These are phyloP conservation scores for Echinochloa phyllopogon DNA, from an alignment of 176 grass and related monocot genomes.

Conservation along the genomic window DNA sequence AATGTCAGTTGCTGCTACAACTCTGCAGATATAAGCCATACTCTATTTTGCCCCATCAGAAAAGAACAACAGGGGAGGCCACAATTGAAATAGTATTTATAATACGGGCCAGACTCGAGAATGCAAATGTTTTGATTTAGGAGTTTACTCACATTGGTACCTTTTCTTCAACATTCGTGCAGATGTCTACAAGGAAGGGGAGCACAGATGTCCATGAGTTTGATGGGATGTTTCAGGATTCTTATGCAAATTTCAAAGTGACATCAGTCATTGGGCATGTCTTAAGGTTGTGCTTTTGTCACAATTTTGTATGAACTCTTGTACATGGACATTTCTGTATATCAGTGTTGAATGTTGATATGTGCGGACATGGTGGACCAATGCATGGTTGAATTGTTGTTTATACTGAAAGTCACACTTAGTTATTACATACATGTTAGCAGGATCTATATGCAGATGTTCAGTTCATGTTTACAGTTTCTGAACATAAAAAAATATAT, in stretches of 20 bases:
- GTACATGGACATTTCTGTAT: conserved; percentile 23
- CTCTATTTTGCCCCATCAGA: background rate
- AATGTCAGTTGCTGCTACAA: background rate
- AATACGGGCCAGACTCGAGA: background rate
- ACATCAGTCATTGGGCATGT: conserved; percentile 96
- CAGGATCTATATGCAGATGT: conserved; percentile 3
- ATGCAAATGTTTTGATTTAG: conserved; percentile 3
- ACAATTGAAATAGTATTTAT: background rate
- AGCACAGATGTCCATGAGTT: conserved; percentile 96
- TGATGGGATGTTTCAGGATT: conserved; percentile 72
- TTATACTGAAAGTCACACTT: conserved; percentile 1
- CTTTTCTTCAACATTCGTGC: conserved; percentile 12
- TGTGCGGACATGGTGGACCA: background rate
- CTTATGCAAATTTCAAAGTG: conserved; percentile 70
- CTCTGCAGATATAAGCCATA: background rate
- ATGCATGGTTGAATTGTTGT: conserved; percentile 12
- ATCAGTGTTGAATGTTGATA: conserved; percentile 6
- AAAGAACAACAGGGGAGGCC: background rate
- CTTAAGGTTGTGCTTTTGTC: conserved; percentile 61
- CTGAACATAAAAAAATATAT: background rate
- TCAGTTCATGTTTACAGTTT: conserved; percentile 6
- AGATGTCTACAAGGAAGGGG: conserved; percentile 85
- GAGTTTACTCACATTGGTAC: background rate
- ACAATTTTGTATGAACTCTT: background rate
- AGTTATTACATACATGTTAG: conserved; percentile 3